phyloP scores from a whole-genome alignment of 2,329 filamentous ascomycete species.

The Botrytis medusae region DNA sequence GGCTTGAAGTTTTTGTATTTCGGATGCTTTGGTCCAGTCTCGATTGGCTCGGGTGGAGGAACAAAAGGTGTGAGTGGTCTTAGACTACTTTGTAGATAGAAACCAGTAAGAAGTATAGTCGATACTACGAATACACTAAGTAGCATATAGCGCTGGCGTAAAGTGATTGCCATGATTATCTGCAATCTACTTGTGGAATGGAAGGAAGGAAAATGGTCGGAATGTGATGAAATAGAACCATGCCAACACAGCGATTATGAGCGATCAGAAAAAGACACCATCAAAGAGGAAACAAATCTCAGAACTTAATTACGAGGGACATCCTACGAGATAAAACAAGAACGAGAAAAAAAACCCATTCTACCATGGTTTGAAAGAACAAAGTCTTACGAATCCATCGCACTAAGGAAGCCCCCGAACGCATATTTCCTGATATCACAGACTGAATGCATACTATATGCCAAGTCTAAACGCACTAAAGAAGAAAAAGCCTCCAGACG shows the following conservation, averaged over 20 bases:
- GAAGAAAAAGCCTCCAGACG: not conserved
- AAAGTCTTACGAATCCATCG: not conserved
- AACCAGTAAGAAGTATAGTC: not conserved
- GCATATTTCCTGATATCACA: not conserved
- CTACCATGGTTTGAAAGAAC: not conserved
- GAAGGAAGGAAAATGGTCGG: not conserved
- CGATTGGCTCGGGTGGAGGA: not conserved
- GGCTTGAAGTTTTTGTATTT: constrained; percentile 26
- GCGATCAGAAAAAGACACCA: not conserved
- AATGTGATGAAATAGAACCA: constrained; percentile 10
- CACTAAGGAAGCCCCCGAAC: not conserved
- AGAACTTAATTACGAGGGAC: not conserved
- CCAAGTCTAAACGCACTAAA: not conserved
- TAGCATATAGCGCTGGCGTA: constrained; percentile 12
- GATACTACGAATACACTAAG: constrained; percentile 1
- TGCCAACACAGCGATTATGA: not conserved
- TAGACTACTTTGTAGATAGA: constrained; percentile 3
- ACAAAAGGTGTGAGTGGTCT: not conserved
- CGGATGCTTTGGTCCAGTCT: constrained; percentile 16
- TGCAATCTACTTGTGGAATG: constrained; percentile 8
- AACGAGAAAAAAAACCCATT: not conserved
- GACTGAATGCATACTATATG: constrained; percentile 2
- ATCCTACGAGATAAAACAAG: not conserved
- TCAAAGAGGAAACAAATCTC: not conserved
- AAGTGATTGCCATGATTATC: not conserved